Percentiles rank a stretch among this genome's conserved stretches.
phyloP scores from a whole-genome alignment of 257 asterid genomes.

The Henckelia pumila region DNA sequence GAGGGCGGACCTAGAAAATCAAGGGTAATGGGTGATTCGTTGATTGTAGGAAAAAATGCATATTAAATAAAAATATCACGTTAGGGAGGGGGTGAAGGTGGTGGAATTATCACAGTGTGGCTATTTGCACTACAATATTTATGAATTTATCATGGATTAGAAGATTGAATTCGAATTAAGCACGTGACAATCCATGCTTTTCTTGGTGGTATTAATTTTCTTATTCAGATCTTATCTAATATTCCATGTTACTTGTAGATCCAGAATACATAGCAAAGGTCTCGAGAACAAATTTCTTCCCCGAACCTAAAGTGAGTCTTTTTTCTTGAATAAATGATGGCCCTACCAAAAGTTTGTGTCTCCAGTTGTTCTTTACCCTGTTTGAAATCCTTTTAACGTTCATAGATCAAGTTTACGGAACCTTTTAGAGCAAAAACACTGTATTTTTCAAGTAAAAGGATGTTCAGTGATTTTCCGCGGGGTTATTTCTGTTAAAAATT shows the following conservation, averaged over 20 bases:
- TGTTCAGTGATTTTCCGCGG: background rate
- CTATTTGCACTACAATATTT: background rate
- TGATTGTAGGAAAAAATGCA: too few relatives aligned
- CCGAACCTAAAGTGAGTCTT: constrained; percentile 47
- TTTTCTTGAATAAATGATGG: background rate
- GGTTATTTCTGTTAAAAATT: too few relatives aligned
- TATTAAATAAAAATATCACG: background rate
- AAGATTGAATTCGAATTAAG: background rate
- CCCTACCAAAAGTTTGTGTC: background rate
- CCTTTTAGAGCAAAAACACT: background rate
- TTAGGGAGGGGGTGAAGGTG: background rate
- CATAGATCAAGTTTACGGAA: background rate
- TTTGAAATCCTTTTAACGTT: background rate
- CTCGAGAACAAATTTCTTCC: constrained; percentile 51
- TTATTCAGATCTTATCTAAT: background rate
- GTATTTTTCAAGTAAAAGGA: background rate
- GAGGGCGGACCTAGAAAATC: background rate
- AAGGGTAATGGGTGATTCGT: background rate
- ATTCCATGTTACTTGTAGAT: constrained; percentile 24
- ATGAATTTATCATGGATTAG: background rate
- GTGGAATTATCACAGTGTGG: background rate
- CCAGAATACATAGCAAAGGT: constrained; percentile 49
- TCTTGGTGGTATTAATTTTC: background rate
- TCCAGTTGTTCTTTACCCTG: too few relatives aligned
- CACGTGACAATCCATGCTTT: constrained; percentile 10